Evolutionary conservation across 1,139 yeast genomes (phyloP).

Genomic region (Kodamaea arcana): DNA sequence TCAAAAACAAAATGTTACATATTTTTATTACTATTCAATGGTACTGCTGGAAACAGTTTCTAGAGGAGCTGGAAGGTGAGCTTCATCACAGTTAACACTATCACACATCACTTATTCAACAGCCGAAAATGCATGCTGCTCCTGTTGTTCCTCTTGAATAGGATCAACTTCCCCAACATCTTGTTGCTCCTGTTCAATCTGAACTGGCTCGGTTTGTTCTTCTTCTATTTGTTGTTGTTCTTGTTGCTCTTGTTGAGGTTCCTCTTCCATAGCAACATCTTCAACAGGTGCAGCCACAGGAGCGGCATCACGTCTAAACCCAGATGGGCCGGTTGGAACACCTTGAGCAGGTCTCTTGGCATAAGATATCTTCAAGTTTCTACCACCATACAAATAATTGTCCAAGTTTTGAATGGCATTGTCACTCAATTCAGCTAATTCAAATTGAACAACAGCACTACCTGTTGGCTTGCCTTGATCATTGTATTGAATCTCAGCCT

Average conservation of each 20-base stretch:
- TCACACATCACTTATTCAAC: too few species aligned
- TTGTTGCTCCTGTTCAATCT: neutral
- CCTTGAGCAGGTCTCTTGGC: slow-evolving; percentile 31
- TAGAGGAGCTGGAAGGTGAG: too few species aligned
- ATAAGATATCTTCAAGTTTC: slow-evolving; percentile 62
- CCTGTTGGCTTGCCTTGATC: slow-evolving; percentile 73
- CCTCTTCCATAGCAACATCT: slow-evolving; percentile 1
- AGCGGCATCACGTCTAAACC: slow-evolving; percentile 4
- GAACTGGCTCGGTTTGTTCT: neutral
- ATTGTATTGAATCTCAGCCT: slow-evolving; percentile 74
- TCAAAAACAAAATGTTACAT: neutral
- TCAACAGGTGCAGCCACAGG: slow-evolving; percentile 1
- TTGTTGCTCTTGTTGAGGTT: neutral
- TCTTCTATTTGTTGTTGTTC: neutral
- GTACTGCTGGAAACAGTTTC: too few species aligned
- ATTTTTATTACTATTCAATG: neutral
- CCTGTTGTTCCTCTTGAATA: neutral
- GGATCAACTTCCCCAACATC: neutral
- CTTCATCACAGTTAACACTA: too few species aligned
- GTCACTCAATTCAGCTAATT: slow-evolving; percentile 64
- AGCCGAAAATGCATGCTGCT: neutral
- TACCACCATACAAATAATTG: slow-evolving; percentile 81
- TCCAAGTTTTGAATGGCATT: slow-evolving; percentile 70
- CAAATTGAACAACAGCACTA: slow-evolving; percentile 78
- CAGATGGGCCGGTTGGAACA: slow-evolving; percentile 2